A percentile compares a stretch with the other conserved stretches of the same genome.
Conservation (phyloP, 768 basidiomycete genomes). For the Pisolithus tinctorius region DNA sequence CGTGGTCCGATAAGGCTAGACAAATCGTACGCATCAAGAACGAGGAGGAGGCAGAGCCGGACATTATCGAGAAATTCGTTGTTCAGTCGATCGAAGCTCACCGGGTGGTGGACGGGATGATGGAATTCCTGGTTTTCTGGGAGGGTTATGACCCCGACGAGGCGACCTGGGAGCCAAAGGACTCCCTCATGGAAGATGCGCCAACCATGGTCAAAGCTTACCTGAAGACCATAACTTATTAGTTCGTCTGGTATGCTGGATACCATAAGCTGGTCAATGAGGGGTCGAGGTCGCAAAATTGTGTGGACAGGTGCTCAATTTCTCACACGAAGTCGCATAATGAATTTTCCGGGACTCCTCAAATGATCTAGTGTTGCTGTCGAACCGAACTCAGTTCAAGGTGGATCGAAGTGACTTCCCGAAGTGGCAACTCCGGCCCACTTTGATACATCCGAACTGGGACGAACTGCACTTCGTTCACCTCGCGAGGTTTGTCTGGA, state of each 20-base stretch:
- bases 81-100: slow-evolving; percentile 35
- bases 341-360: too few species aligned
- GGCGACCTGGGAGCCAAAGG: slow-evolving; percentile 55
- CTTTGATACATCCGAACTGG: too few species aligned
- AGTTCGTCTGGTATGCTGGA: background rate
- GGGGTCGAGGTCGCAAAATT: too few species aligned
- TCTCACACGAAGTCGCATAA: too few species aligned
- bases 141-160: slow-evolving; percentile 43
- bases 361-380: too few species aligned
- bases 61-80: slow-evolving; percentile 36
- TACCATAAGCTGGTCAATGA: too few species aligned
- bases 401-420: too few species aligned
- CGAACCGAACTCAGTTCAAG: too few species aligned
- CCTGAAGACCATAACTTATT: slow-evolving; percentile 13
- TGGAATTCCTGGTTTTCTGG: slow-evolving; percentile 50
- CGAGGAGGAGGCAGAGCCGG: slow-evolving; percentile 24
- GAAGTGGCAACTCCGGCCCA: too few species aligned
- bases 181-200: slow-evolving; percentile 41
- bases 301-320: too few species aligned
- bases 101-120: slow-evolving; percentile 28
- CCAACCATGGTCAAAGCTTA: slow-evolving; percentile 40
- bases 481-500: too few species aligned
- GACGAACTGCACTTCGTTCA: too few species aligned
- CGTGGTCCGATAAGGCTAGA: slow-evolving; percentile 49
- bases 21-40: slow-evolving; percentile 34